Percentiles rank a stretch among this genome's conserved stretches.
phyloP scores from a whole-genome alignment of 2,329 filamentous ascomycete genomes.

The Sarocladium kiliense region DNA sequence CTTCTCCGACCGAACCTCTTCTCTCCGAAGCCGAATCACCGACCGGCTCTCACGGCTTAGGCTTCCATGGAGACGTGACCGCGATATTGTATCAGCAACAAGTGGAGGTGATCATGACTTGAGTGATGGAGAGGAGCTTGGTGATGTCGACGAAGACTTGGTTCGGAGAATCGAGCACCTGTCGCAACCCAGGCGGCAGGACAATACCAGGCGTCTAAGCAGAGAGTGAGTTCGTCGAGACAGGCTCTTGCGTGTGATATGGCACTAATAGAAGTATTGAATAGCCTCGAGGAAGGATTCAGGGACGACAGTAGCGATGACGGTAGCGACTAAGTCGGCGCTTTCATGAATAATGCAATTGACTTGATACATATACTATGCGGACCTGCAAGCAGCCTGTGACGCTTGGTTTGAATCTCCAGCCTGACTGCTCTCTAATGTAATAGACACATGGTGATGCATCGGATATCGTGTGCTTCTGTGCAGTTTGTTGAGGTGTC shows the following conservation, averaged over 20 bases:
- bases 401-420: too few species aligned
- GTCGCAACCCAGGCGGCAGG: constrained; percentile 30
- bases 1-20: constrained; percentile 52
- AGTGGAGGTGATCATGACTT: constrained; percentile 44
- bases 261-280: constrained; percentile 17
- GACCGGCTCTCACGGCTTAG: constrained; percentile 16
- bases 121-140: constrained; percentile 58
- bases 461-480: too few species aligned
- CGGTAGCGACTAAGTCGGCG: constrained; percentile 3
- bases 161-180: constrained; percentile 33
- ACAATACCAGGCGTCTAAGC: constrained; percentile 60
- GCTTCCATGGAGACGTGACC: constrained; percentile 6
- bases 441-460: too few species aligned
- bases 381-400: neutral
- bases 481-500: too few species aligned
- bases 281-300: constrained; percentile 53
- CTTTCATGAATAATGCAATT: neutral
- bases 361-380: neutral
- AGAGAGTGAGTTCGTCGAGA: constrained; percentile 52
- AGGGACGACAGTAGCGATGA: constrained; percentile 40
- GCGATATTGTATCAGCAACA: constrained; percentile 3
- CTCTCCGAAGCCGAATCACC: constrained; percentile 47
- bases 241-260: neutral
- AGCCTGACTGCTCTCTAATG: too few species aligned
- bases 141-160: constrained; percentile 49